Evolutionary conservation across 1,284 basidiomycete species (phyloP).

Genomic region (Salmacisia buchloeana): DNA sequence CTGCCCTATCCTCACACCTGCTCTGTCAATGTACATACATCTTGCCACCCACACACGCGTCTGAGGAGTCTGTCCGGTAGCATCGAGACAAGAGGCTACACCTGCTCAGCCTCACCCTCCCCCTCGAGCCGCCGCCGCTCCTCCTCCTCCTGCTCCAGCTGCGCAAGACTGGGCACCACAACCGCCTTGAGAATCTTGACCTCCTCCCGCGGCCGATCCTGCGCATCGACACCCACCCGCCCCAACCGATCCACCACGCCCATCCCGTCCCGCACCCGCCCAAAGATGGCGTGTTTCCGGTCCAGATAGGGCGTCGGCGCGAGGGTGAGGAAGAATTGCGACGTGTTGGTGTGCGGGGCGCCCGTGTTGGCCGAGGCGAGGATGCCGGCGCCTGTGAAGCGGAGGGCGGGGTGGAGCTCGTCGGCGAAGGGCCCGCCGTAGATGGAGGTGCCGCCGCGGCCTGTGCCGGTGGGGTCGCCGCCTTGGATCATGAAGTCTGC

Average conservation of each 20-base stretch:
- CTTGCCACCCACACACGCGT: too few relatives aligned
- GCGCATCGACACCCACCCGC: neutral
- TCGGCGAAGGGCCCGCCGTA: constrained; percentile 28
- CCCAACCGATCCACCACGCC: constrained; percentile 1
- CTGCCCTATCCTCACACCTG: neutral
- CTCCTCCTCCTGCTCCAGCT: neutral
- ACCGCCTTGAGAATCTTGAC: constrained; percentile 7
- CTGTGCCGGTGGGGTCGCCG: constrained; percentile 33
- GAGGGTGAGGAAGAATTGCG: constrained; percentile 22
- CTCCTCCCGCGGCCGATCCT: constrained; percentile 11
- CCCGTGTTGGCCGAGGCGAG: constrained; percentile 33
- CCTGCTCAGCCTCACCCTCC: too few relatives aligned
- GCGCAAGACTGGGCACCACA: neutral
- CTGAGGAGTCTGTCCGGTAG: too few relatives aligned
- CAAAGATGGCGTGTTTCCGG: constrained; percentile 21
- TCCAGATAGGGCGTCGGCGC: constrained; percentile 29
- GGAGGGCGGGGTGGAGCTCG: constrained; percentile 19
- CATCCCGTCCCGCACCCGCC: constrained; percentile 8
- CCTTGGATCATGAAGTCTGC: constrained; percentile 33
- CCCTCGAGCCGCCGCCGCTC: too few relatives aligned
- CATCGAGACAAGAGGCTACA: too few relatives aligned
- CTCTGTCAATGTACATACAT: too few relatives aligned
- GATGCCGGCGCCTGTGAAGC: constrained; percentile 33
- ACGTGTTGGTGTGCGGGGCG: constrained; percentile 26
- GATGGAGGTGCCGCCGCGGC: constrained; percentile 31